Evolutionary conservation across 306 rosid species (phyloP).

Genomic region (Vigna mungo): DNA sequence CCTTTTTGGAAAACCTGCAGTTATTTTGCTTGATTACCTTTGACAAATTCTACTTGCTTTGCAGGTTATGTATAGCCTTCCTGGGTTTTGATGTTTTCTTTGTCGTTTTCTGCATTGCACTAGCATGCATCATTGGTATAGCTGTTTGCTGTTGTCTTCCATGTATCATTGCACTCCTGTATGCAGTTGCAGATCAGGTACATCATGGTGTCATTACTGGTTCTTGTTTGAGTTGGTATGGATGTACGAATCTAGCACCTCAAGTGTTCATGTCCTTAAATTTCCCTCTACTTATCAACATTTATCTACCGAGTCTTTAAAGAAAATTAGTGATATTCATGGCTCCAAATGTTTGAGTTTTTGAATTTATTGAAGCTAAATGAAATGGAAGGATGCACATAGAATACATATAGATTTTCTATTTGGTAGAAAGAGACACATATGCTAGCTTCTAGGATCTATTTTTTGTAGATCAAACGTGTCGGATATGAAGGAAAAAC

Average conservation of each 20-base stretch:
- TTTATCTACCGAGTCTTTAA: conserved; percentile 1
- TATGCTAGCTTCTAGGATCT: conserved; percentile 26
- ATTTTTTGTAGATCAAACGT: not conserved
- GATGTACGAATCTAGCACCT: conserved; percentile 22
- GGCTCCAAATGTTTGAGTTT: conserved; percentile 14
- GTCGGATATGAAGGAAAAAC: not conserved
- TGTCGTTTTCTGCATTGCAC: conserved; percentile 96
- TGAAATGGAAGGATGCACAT: conserved; percentile 4
- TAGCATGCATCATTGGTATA: conserved; percentile 93
- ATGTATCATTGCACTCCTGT: conserved; percentile 85
- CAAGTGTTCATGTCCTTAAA: conserved; percentile 20
- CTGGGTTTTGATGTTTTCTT: conserved; percentile 98
- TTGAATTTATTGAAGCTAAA: conserved; percentile 16
- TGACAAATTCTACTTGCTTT: conserved; percentile 49
- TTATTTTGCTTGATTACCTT: conserved; percentile 29
- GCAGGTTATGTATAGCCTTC: conserved; percentile 94
- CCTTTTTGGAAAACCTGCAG: conserved; percentile 32
- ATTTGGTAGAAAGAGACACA: conserved; percentile 9
- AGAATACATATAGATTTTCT: conserved; percentile 22
- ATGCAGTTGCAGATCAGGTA: conserved; percentile 99
- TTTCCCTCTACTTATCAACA: conserved; percentile 16
- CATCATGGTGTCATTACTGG: conserved; percentile 33
- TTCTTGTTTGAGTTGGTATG: conserved; percentile 40
- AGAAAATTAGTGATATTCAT: conserved; percentile 20
- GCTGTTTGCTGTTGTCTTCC: conserved; percentile 99